phyloP scores from a whole-genome alignment of 805 yeast species.

The Sungouiella blattae region DNA sequence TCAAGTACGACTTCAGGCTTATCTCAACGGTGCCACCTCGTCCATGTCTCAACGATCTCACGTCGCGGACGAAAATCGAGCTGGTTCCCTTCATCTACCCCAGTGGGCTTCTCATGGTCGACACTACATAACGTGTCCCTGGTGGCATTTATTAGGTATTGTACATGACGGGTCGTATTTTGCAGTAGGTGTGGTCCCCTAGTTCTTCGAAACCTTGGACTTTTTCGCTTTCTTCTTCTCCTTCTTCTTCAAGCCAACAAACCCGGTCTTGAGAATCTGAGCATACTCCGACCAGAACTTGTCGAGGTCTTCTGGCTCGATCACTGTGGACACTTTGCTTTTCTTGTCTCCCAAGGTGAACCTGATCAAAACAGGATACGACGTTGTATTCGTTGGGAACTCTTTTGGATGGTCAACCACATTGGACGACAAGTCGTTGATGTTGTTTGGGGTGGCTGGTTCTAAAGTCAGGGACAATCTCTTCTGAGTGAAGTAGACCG shows the following conservation, averaged over 20 bases:
- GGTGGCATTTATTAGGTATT: too few relatives aligned
- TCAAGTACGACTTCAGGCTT: conserved; percentile 29
- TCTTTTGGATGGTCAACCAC: conserved; percentile 20
- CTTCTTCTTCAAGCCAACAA: conserved; percentile 75
- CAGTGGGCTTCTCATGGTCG: conserved; percentile 58
- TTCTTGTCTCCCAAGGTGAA: conserved; percentile 37
- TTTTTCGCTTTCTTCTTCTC: conserved; percentile 69
- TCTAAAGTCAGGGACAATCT: conserved; percentile 29
- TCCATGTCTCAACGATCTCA: conserved; percentile 24
- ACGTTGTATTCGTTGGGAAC: conserved; percentile 21
- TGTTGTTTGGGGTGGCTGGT: conserved; percentile 4
- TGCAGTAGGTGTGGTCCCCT: too few relatives aligned
- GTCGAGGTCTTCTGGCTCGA: conserved; percentile 57
- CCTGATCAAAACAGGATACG: conserved; percentile 66
- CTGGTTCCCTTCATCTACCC: conserved; percentile 55
- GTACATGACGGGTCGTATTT: too few relatives aligned
- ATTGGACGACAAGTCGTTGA: conserved; percentile 33
- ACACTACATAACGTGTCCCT: conserved; percentile 27
- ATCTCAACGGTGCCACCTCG: conserved; percentile 39
- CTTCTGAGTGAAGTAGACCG: conserved; percentile 60
- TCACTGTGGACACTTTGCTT: conserved; percentile 68
- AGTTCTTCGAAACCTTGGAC: conserved; percentile 34
- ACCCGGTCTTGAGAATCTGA: conserved; percentile 64
- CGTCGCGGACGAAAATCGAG: conserved; percentile 42
- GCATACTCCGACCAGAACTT: conserved; percentile 77